Evolutionary conservation across 2,329 filamentous ascomycete species (phyloP).

Genomic region (Gnomoniopsis smithogilvyi): DNA sequence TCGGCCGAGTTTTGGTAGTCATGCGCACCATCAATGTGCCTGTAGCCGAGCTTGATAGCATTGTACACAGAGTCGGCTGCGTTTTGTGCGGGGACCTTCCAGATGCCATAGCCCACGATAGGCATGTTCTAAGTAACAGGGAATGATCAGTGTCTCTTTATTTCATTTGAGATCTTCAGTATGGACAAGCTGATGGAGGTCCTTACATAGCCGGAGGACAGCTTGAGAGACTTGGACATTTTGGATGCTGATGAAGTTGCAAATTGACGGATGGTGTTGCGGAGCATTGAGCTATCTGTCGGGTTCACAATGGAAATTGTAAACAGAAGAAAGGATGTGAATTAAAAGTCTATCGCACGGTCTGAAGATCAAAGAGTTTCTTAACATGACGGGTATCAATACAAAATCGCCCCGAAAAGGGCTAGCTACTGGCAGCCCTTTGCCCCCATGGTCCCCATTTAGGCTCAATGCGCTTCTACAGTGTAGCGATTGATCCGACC

Average conservation of each 20-base stretch:
- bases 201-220: constrained; percentile 34
- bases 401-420: background rate
- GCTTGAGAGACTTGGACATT: constrained; percentile 24
- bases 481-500: no score
- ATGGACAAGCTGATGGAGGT: background rate
- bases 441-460: background rate
- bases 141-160: background rate
- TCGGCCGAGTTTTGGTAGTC: constrained; percentile 64
- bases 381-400: background rate
- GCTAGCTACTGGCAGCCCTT: background rate
- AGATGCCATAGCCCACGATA: constrained; percentile 38
- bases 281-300: constrained; percentile 11
- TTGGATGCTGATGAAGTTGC: constrained; percentile 9
- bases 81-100: constrained; percentile 35
- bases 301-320: background rate
- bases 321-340: background rate
- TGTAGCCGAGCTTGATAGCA: constrained; percentile 50
- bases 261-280: constrained; percentile 9
- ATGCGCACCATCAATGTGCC: constrained; percentile 50
- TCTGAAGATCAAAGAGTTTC: background rate
- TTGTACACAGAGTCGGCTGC: constrained; percentile 56
- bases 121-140: constrained; percentile 31
- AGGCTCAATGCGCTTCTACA: background rate
- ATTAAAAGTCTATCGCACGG: background rate
- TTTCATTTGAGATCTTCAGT: background rate